Base-by-base conservation (phyloP, 495 filamentous ascomycete species). In the Penicillium salamii region DNA sequence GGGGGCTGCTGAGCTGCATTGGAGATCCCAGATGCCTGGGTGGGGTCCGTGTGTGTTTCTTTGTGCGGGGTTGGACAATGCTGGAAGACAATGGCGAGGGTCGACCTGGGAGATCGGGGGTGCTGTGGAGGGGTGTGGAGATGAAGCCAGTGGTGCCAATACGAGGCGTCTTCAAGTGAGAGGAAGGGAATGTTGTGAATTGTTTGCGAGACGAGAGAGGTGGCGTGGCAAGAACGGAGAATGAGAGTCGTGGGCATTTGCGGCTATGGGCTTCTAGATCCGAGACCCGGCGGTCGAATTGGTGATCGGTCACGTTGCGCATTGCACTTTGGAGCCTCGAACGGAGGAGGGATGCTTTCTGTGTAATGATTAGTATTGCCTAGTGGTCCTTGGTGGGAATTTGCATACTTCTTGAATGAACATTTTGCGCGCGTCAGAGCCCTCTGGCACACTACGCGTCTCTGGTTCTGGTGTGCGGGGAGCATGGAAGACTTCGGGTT, bases 301-400 rank as follows among this genome's bases (percentile, higher is more conserved):
- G 67, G 43, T 72, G 63, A 42, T 69, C 63, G 41, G 56, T 55
- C 12, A 70, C 66, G 38, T 69, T 67, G 44, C 66, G 70, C 72
- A 74, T 76, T 34, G 72, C 72, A 35, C 56, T 68, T 62, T 73
- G 72, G 29, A 76, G 58, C 49, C 67, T 63, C 48, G 50, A 70
- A 24, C 68, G 70, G 49, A 74, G 69, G n/a, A 73, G 64, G 31
- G 36, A 58, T 36, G 72, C 72, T 74, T 74, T 74, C 72, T 76
- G 19, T 41, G 21, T n/a, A 7, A 52, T 42, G 12, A 45, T 59
- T 38, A 49, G 45, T 34, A 38, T 20, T 28, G 19, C 20, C 33
- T 0, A 13, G 18, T 17, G 18, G 14, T 26, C 5, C 23, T 17
- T 40, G 7, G 21, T 31, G 35, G 5, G 39, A 21, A 12, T 41